A percentile compares a stretch with the other conserved stretches of the same genome.
phyloP scores from a whole-genome alignment of 2,329 filamentous ascomycete genomes.

The Diaporthe citri region DNA sequence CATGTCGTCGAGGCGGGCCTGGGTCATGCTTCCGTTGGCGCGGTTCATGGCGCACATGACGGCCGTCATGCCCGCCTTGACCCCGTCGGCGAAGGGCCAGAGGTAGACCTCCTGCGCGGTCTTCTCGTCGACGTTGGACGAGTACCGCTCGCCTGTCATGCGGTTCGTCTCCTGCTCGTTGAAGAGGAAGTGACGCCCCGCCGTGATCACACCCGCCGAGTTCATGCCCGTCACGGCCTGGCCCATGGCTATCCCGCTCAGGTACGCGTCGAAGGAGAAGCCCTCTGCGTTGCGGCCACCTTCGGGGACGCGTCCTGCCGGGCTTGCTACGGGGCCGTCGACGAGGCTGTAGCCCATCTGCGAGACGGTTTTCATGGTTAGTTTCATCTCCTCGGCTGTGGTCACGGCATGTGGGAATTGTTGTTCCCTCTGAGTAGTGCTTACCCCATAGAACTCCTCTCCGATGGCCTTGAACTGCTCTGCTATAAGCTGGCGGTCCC shows the following conservation, averaged over 20 bases:
- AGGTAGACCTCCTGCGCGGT: slow-evolving; percentile 59
- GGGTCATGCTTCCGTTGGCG: slow-evolving; percentile 68
- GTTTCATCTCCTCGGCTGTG: not conserved
- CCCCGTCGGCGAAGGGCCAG: slow-evolving; percentile 47
- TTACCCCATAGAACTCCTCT: slow-evolving; percentile 40
- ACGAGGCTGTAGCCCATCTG: slow-evolving; percentile 26
- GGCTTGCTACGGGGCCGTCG: slow-evolving; percentile 17
- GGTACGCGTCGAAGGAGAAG: slow-evolving; percentile 58
- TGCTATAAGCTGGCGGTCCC: slow-evolving; percentile 41
- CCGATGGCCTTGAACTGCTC: slow-evolving; percentile 40
- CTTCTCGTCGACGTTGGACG: slow-evolving; percentile 55
- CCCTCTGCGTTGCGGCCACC: slow-evolving; percentile 20
- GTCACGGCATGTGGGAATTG: no score
- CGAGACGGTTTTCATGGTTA: not conserved
- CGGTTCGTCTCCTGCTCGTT: slow-evolving; percentile 59
- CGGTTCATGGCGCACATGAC: slow-evolving; percentile 38
- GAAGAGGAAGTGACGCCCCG: slow-evolving; percentile 74
- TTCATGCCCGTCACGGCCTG: slow-evolving; percentile 77
- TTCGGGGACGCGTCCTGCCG: not conserved
- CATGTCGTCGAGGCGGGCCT: slow-evolving; percentile 70
- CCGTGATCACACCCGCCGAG: slow-evolving; percentile 78
- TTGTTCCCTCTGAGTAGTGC: not conserved
- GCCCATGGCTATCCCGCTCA: slow-evolving; percentile 60
- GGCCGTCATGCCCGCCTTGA: slow-evolving; percentile 1
- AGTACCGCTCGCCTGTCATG: slow-evolving; percentile 57